These are phyloP conservation scores for Geotrichum cucujoidarum DNA, from an alignment of 1,139 yeast species.

Conservation along the genomic window DNA sequence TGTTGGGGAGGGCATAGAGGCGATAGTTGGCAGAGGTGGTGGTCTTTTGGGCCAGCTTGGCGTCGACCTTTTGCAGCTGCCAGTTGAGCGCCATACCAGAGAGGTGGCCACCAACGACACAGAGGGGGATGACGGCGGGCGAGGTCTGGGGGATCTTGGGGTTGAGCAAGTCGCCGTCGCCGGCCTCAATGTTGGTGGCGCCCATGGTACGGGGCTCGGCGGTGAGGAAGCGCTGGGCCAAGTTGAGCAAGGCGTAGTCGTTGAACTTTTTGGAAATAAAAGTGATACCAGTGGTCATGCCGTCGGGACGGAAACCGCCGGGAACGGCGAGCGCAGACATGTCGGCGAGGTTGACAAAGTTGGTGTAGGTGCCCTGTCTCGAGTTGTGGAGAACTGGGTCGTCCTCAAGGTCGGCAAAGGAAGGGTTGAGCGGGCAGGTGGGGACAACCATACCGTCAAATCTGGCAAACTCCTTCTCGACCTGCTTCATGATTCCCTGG, in stretches of 20 bases:
- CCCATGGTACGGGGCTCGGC: slow-evolving; percentile 48
- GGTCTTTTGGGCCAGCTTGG: slow-evolving; percentile 62
- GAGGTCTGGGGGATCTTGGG: slow-evolving; percentile 38
- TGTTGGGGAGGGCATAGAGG: slow-evolving; percentile 74
- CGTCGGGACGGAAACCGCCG: slow-evolving; percentile 77
- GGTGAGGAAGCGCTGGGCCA: slow-evolving; percentile 67
- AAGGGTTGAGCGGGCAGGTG: slow-evolving; percentile 88
- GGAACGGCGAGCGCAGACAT: slow-evolving; percentile 89
- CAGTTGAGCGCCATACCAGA: slow-evolving; percentile 86
- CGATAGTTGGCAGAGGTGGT: slow-evolving; percentile 68
- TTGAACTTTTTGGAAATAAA: slow-evolving; percentile 74
- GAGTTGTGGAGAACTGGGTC: slow-evolving; percentile 87
- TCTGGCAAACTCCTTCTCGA: slow-evolving; percentile 49
- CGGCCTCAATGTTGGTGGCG: slow-evolving; percentile 33
- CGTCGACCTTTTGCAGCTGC: slow-evolving; percentile 85
- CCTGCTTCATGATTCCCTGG: slow-evolving; percentile 64
- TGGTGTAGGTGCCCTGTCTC: slow-evolving; percentile 92
- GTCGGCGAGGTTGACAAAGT: slow-evolving; percentile 91
- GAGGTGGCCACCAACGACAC: slow-evolving; percentile 95
- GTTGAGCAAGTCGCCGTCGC: slow-evolving; percentile 41
- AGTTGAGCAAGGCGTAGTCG: slow-evolving; percentile 80
- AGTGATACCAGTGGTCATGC: slow-evolving; percentile 87
- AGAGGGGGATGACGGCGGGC: slow-evolving; percentile 52
- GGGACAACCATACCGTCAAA: slow-evolving; percentile 82
- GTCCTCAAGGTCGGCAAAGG: slow-evolving; percentile 58